Conservation (phyloP, 2,329 filamentous ascomycete species). For the Malbranchea zuffiana region DNA sequence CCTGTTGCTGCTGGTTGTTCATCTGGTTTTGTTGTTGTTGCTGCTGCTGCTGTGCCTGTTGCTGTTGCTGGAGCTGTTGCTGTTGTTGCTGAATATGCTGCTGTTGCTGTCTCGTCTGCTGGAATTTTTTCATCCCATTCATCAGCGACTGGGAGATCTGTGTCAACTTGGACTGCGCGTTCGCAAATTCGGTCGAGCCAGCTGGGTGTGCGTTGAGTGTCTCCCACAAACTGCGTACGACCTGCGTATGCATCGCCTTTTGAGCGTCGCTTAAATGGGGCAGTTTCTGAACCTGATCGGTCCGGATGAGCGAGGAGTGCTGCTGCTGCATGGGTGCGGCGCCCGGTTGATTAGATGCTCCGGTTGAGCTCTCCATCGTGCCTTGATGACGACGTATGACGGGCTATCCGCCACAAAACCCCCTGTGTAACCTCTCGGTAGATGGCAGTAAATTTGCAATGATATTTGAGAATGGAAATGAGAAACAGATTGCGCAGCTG, state of each 20-base stretch:
- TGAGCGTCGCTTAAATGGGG: slow-evolving; percentile 44
- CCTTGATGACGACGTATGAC: too few species aligned
- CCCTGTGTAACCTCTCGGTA: too few species aligned
- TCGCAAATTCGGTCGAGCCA: slow-evolving; percentile 40
- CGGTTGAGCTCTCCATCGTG: slow-evolving; percentile 12
- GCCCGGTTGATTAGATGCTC: slow-evolving; percentile 19
- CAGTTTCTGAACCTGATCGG: slow-evolving; percentile 43
- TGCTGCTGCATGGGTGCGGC: slow-evolving; percentile 22
- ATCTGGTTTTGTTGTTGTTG: slow-evolving; percentile 10
- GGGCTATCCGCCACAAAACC: too few species aligned
- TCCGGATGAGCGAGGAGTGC: slow-evolving; percentile 39
- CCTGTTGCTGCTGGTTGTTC: slow-evolving; percentile 21
- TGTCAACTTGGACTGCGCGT: slow-evolving; percentile 41
- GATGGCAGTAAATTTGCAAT: too few species aligned
- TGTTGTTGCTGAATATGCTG: slow-evolving; percentile 24
- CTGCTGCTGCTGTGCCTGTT: slow-evolving; percentile 20
- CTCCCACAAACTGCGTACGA: slow-evolving; percentile 46
- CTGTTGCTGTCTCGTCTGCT: slow-evolving; percentile 20
- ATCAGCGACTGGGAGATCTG: slow-evolving; percentile 43
- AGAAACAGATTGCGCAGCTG: too few species aligned
- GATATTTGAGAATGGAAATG: too few species aligned
- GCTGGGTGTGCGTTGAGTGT: slow-evolving; percentile 39
- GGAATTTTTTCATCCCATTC: slow-evolving; percentile 40
- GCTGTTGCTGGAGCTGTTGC: slow-evolving; percentile 23
- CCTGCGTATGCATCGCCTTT: slow-evolving; percentile 45